phyloP scores from a whole-genome alignment of 805 yeast genomes.

The Hanseniaspora occidentalis region DNA sequence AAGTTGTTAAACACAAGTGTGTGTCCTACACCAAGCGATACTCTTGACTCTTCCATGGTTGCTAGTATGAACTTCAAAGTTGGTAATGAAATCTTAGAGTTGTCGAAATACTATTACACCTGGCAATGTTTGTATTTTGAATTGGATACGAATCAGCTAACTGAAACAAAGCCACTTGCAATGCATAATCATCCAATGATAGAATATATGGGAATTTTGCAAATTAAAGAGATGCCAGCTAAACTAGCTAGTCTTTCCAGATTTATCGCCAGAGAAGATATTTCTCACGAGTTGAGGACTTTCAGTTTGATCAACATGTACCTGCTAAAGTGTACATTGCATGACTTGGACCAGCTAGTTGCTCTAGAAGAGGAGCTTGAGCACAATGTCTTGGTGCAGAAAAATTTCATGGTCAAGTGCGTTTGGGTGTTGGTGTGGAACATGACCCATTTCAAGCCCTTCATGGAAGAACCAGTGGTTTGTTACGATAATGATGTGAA shows the following conservation, averaged over 20 bases:
- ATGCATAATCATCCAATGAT: background rate
- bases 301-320: background rate
- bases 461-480: conserved; percentile 18
- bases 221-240: no score
- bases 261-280: background rate
- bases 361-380: conserved; percentile 8
- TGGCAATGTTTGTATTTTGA: background rate
- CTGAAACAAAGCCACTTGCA: background rate
- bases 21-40: conserved; percentile 6
- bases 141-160: background rate
- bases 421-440: conserved; percentile 19
- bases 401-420: conserved; percentile 6
- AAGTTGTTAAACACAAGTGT: conserved; percentile 15
- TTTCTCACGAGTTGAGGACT: background rate
- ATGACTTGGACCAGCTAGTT: conserved; percentile 7
- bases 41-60: background rate
- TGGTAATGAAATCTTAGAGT: background rate
- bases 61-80: background rate
- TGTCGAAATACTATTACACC: background rate
- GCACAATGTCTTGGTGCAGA: conserved; percentile 9
- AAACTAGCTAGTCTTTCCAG: no score
- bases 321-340: background rate
- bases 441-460: conserved; percentile 21
- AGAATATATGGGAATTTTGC: no score
- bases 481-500: conserved; percentile 14